phyloP scores from a whole-genome alignment of 257 asterid species.

The Petunia secreta region DNA sequence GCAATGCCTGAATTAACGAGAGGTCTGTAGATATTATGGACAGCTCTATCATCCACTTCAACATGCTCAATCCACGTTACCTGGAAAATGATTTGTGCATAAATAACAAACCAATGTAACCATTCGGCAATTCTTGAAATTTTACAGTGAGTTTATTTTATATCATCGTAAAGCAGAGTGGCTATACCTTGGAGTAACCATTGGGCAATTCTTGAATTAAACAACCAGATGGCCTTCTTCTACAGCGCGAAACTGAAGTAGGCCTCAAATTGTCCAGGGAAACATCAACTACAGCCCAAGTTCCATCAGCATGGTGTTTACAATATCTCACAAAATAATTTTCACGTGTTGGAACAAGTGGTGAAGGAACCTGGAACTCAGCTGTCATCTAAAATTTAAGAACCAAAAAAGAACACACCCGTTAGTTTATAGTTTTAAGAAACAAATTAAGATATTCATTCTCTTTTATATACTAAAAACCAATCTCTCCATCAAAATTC shows the following conservation, averaged over 20 bases:
- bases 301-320: conserved; percentile 73
- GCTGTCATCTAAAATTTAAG: conserved; percentile 63
- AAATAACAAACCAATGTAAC: conserved; percentile 12
- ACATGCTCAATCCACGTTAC: conserved; percentile 81
- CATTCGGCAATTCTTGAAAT: conserved; percentile 74
- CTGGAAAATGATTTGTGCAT: conserved; percentile 27
- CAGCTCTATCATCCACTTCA: conserved; percentile 71
- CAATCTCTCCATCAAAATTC: no score
- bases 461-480: no score
- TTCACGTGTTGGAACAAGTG: conserved; percentile 75
- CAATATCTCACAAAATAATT: conserved; percentile 76
- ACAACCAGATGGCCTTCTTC: conserved; percentile 85
- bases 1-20: conserved; percentile 69
- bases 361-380: conserved; percentile 83
- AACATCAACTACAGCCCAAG: conserved; percentile 83
- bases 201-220: conserved; percentile 76
- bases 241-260: conserved; percentile 51
- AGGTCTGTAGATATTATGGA: conserved; percentile 61
- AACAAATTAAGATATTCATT: no score
- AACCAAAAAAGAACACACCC: neutral
- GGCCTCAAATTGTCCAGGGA: conserved; percentile 70
- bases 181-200: conserved; percentile 75
- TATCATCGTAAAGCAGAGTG: neutral
- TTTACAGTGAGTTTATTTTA: no score
- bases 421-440: neutral